Base-by-base conservation (phyloP, 345 rosid genomes). In the Erysimum cheiranthoides region DNA sequence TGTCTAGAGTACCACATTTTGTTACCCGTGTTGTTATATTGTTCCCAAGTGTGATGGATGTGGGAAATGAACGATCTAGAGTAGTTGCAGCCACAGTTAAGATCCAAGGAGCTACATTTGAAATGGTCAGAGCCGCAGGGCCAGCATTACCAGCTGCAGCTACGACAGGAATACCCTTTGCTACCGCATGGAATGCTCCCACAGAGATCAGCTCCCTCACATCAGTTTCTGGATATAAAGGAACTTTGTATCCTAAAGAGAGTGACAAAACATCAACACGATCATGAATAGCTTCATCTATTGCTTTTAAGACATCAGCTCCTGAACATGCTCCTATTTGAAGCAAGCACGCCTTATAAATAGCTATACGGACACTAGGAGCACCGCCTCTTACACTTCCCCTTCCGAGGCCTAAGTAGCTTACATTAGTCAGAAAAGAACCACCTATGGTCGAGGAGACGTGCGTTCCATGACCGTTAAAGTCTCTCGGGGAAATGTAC, bases 391-490 rank as follows among this genome's bases (percentile, higher is more conserved):
- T 68, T 25, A 66, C 85, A 0, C 5, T 73, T 12, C 90, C 89
- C 46, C 8, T 51, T 12, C 77, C 92, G 5, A 80, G 69, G 6
- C 86, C 85, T 16, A 46, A 50, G 42, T 79, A 83, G 47, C 79
- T 73, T 2, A 74, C 74, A 56, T 73, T 84, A 13, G 25, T 59
- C 43, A 81, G 71, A 28, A 73, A 57, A 13, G 75, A 76, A 8
- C 89, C 88, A 3, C 76, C 84, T 0, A 89, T 85, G 6, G 82
- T 87, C 39, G 85, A 76, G 5, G 90, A 63, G 0, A 86, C 80
- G 50, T 87, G 90, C 0, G 86, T 84, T 6, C 92, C 92, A 54
- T 87, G 94, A 36, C 90, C 89, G 21, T 61, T 50, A 0, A 78
- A 81, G 46, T 86, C 90, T 61, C 91, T 72, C 0, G 86, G 80